phyloP scores from a whole-genome alignment of 345 rosid genomes.

The Pelargonium nanum region DNA sequence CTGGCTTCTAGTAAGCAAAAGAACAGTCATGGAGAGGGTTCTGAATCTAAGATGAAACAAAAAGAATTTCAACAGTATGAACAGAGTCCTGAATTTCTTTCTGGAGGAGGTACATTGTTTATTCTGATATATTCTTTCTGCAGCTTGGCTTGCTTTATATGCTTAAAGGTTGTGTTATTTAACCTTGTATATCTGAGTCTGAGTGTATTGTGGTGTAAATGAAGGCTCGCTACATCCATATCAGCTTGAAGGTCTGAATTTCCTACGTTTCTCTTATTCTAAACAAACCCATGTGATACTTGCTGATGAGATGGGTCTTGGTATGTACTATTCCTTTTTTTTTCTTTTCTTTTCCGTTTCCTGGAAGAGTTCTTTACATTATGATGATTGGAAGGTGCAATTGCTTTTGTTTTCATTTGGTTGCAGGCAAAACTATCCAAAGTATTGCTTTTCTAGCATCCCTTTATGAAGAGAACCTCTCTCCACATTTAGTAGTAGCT shows the following conservation, averaged over 20 bases:
- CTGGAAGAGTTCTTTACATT: constrained; percentile 1
- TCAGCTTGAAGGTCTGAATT: constrained; percentile 95
- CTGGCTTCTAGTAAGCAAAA: constrained; percentile 36
- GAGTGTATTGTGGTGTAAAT: constrained; percentile 18
- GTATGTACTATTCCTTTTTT: constrained; percentile 24
- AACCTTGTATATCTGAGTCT: constrained; percentile 7
- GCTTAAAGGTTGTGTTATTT: constrained; percentile 12
- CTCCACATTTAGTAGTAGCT: constrained; percentile 87
- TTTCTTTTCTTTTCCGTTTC: not conserved
- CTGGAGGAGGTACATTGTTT: constrained; percentile 75
- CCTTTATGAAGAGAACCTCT: constrained; percentile 51
- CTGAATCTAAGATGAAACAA: constrained; percentile 49
- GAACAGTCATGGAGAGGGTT: constrained; percentile 25
- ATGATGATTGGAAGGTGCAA: constrained; percentile 6
- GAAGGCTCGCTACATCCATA: constrained; percentile 93
- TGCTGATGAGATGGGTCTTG: constrained; percentile 99
- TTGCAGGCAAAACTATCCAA: constrained; percentile 92
- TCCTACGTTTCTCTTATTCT: constrained; percentile 93
- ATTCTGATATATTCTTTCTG: constrained; percentile 5
- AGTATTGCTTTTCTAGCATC: constrained; percentile 98
- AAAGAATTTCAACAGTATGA: constrained; percentile 86
- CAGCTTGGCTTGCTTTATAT: constrained; percentile 7
- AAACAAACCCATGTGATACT: constrained; percentile 96
- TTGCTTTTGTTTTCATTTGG: constrained; percentile 13
- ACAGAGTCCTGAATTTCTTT: constrained; percentile 74